Conservation (phyloP, 2,329 filamentous ascomycete species). For the Tolypocladium album region DNA sequence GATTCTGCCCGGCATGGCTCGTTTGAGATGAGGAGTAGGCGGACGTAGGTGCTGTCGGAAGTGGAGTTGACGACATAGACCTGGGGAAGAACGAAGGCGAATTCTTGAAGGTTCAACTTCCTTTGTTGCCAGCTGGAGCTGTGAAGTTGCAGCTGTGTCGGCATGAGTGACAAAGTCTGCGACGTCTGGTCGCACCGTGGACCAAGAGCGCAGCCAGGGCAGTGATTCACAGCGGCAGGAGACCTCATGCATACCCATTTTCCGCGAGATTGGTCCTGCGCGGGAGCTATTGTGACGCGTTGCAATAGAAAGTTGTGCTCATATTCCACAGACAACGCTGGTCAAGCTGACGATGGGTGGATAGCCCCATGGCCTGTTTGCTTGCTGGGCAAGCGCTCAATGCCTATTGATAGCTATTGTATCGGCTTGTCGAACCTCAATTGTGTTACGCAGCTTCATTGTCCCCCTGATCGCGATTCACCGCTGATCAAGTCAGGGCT, state of each 20-base stretch:
- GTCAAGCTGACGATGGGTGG: not conserved
- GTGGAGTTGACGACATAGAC: not conserved
- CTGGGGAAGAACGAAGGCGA: not conserved
- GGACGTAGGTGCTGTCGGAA: too few species aligned
- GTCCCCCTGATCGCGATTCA: not conserved
- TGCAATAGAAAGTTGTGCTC: not conserved
- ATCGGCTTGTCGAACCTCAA: not conserved
- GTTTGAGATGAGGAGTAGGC: too few species aligned
- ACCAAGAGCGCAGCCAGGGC: too few species aligned
- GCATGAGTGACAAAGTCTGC: not conserved
- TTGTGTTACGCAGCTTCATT: too few species aligned
- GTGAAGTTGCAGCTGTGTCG: not conserved
- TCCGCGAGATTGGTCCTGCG: not conserved
- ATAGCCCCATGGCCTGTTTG: not conserved
- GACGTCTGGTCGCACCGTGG: not conserved
- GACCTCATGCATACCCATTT: not conserved
- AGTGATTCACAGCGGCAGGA: not conserved
- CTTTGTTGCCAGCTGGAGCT: not conserved
- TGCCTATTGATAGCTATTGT: not conserved
- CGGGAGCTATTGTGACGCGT: not conserved
- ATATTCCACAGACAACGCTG: not conserved
- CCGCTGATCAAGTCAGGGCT: not conserved
- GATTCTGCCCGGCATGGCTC: not conserved
- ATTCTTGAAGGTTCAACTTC: not conserved
- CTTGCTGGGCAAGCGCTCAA: not conserved